These are phyloP conservation scores for Umbelopsis ramanniana DNA, from an alignment of 192 early-diverging fungal genomes.

Conservation along the genomic window DNA sequence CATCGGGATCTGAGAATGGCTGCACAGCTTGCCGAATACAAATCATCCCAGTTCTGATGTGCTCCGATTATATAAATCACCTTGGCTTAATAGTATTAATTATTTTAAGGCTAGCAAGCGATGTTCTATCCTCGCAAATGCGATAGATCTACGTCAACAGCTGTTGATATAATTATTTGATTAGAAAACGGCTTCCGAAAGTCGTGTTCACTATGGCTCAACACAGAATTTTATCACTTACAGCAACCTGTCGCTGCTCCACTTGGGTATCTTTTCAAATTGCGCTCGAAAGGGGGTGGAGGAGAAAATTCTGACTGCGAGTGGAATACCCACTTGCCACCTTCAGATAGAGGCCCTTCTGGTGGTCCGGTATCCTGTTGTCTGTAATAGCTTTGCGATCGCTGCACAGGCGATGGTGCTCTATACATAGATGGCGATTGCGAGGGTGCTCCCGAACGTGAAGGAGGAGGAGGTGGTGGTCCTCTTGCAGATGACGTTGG, in stretches of 20 bases:
- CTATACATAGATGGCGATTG: conserved; percentile 26
- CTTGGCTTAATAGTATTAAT: neutral
- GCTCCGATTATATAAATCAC: too few relatives aligned
- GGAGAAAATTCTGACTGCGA: conserved; percentile 41
- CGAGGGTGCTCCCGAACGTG: conserved; percentile 6
- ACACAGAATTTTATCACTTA: conserved; percentile 20
- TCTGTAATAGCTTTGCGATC: conserved; percentile 24
- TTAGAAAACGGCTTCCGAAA: neutral
- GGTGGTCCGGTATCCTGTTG: conserved; percentile 12
- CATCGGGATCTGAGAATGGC: too few relatives aligned
- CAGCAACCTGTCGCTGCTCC: conserved; percentile 43
- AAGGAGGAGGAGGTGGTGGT: neutral
- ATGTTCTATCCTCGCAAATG: neutral
- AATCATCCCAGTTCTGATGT: too few relatives aligned
- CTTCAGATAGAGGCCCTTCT: conserved; percentile 41
- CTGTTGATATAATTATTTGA: neutral
- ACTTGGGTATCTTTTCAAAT: conserved; percentile 35
- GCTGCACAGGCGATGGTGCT: conserved; percentile 27
- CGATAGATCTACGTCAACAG: conserved; percentile 9
- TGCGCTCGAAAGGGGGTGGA: conserved; percentile 41
- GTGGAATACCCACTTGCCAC: conserved; percentile 43
- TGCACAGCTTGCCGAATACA: too few relatives aligned
- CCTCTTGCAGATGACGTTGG: conserved; percentile 18
- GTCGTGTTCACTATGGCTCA: too few relatives aligned
- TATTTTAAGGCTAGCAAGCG: neutral